Percentiles rank a stretch among this genome's conserved stretches.
Conservation (phyloP, 208 protist genomes). For the Kentomonas sorsogonicus region DNA sequence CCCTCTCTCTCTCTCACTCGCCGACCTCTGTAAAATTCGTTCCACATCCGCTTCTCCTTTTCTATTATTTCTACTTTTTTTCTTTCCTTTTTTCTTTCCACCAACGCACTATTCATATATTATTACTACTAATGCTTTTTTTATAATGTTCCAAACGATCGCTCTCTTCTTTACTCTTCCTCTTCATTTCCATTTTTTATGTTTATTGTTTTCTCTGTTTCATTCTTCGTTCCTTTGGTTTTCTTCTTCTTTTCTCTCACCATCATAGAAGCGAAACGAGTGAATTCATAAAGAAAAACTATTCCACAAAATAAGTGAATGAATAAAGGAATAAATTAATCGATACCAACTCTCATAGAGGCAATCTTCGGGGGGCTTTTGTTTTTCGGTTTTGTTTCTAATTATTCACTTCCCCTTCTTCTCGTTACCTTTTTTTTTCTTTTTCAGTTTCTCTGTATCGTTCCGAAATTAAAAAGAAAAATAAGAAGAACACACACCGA, state of each 20-base stretch:
- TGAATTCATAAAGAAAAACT: neutral
- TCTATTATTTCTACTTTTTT: conserved; percentile 10
- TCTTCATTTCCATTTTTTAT: neutral
- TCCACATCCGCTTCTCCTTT: neutral
- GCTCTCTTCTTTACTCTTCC: no score
- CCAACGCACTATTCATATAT: no score
- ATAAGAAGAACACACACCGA: neutral
- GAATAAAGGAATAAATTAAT: neutral
- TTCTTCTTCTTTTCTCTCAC: neutral
- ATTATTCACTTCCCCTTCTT: no score
- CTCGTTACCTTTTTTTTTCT: no score
- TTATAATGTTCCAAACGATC: no score
- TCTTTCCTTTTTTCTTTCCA: conserved; percentile 13
- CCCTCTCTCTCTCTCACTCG: no score
- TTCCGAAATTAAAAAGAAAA: neutral
- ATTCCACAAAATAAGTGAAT: neutral
- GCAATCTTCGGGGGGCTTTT: no score
- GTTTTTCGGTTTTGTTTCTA: no score
- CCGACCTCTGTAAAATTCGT: no score
- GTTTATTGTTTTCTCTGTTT: neutral
- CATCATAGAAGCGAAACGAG: neutral
- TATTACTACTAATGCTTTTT: no score
- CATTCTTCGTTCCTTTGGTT: neutral
- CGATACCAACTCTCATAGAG: no score
- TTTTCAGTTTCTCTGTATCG: conserved; percentile 9